Base-by-base conservation (phyloP, 2,329 filamentous ascomycete genomes). In the Cyphellophora attinorum region DNA sequence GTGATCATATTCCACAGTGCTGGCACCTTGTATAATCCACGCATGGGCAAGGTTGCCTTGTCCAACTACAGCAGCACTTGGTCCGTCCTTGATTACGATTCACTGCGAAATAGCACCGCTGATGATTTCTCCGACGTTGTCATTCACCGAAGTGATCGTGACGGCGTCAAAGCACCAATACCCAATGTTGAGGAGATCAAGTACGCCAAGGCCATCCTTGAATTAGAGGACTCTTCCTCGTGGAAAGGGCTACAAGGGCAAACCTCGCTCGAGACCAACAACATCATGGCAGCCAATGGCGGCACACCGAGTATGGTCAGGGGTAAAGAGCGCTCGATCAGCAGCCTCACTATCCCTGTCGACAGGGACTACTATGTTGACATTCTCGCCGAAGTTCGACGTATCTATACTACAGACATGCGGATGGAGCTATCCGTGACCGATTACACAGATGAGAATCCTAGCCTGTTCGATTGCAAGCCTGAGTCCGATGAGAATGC, bases 381-480 rank as follows among this genome's bases (percentile, higher is more conserved):
- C 51, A 52, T 93, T 2, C 62, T 84, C 12, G 85, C 73, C 2
- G 72, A 88, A 51, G 74, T 93, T 2, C 70, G 86, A 30, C 76
- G 70, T 45, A 60, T 68, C 1, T 73, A 64, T 45, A 51, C 59
- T 11, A 53, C 48, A 16, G 55, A 58, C 25, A 65, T 70, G 16
- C 70, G 59, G 37, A 58, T 72, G 10, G 73, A 75, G 4, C 44
- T 94, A 0, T 86, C 86, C 64, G 62, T 93, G 12, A 81, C 83
- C 0, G 88, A 95, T 56, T 94, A 88, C 55, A 93, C 85, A 0
- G 8, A 8, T 8, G 61, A 73, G 33, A 85, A 95, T 49, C 51
- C 64, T 0, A 40, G 50, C 1, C 76, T 95, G 38, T 79, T 69
- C 44, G 57, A 76, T 21, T 75, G 74, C 38, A 39, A 47, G 11